Conservation (phyloP, 1,284 basidiomycete species). For the Peniophora sp. region DNA sequence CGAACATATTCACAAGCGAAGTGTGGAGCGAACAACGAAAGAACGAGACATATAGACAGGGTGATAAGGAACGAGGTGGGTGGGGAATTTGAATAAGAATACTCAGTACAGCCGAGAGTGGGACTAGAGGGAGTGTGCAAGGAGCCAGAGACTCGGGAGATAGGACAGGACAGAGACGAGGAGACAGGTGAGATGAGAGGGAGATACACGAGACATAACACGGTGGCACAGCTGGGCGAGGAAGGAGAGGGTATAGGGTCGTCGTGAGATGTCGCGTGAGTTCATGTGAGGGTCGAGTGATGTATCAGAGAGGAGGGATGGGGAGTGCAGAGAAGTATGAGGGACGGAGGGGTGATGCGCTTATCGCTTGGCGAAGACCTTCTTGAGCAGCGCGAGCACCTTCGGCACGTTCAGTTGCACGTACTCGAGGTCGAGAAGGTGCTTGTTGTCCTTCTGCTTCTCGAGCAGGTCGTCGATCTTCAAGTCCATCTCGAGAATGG, state of each 20-base stretch:
- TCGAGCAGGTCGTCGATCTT: slow-evolving; percentile 1
- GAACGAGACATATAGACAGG: too few species aligned
- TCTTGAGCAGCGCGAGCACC: slow-evolving; percentile 85
- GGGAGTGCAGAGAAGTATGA: too few species aligned
- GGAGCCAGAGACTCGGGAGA: background rate
- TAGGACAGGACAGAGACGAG: background rate
- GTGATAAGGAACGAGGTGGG: too few species aligned
- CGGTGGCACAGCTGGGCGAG: background rate
- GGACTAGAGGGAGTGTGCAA: background rate
- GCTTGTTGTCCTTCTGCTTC: slow-evolving; percentile 98
- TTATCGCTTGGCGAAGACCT: slow-evolving; percentile 83
- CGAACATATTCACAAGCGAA: too few species aligned
- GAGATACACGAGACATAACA: background rate
- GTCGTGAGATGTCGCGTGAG: too few species aligned
- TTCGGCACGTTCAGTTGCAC: slow-evolving; percentile 96
- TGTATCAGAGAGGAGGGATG: too few species aligned
- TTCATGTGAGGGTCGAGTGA: too few species aligned
- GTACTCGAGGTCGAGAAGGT: slow-evolving; percentile 92
- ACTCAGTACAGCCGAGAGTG: slow-evolving; percentile 10
- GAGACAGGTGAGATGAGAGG: background rate
- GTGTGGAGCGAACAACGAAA: too few species aligned
- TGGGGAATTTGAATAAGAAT: too few species aligned
- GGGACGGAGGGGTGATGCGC: slow-evolving; percentile 6
- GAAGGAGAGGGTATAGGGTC: slow-evolving; percentile 3
- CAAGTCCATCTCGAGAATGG: slow-evolving; percentile 99